phyloP scores from a whole-genome alignment of 2,329 filamentous ascomycete genomes.

The Colletotrichum siamense region DNA sequence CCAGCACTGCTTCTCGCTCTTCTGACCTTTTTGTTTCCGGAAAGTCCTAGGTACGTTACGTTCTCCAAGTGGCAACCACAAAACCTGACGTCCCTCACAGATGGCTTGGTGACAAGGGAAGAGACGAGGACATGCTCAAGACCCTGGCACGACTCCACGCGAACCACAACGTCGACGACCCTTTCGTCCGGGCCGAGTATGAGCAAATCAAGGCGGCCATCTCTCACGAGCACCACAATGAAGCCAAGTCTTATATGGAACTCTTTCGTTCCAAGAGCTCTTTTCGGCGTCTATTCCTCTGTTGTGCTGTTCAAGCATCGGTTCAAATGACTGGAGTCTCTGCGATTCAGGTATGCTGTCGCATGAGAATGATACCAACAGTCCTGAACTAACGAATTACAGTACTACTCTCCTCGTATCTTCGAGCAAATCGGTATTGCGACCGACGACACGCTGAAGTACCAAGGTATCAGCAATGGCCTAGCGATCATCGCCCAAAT shows the following conservation, averaged over 20 bases:
- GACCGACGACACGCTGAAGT: conserved; percentile 69
- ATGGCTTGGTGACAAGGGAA: conserved; percentile 77
- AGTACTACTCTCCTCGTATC: conserved; percentile 71
- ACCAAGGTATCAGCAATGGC: conserved; percentile 76
- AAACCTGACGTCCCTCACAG: conserved; percentile 29
- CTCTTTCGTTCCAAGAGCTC: conserved; percentile 66
- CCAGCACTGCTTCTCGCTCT: conserved; percentile 69
- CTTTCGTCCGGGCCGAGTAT: conserved; percentile 53
- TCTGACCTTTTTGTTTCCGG: conserved; percentile 73
- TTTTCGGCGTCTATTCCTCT: conserved; percentile 75
- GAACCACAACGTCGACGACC: conserved; percentile 67
- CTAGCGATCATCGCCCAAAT: conserved; percentile 73
- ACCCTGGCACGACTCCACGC: conserved; percentile 74
- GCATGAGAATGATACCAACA: background rate
- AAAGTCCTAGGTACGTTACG: conserved; percentile 53
- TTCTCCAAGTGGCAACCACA: rapidly evolving
- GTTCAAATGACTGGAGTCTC: conserved; percentile 77
- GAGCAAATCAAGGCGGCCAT: conserved; percentile 72
- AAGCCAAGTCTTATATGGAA: conserved; percentile 73
- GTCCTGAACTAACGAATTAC: background rate
- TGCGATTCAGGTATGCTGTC: conserved; percentile 70
- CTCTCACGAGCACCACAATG: conserved; percentile 68
- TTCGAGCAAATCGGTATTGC: conserved; percentile 73
- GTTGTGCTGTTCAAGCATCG: conserved; percentile 71
- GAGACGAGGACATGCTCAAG: conserved; percentile 65